Conservation (phyloP, 148 eudicot species). For the Chenopodium formosanum region DNA sequence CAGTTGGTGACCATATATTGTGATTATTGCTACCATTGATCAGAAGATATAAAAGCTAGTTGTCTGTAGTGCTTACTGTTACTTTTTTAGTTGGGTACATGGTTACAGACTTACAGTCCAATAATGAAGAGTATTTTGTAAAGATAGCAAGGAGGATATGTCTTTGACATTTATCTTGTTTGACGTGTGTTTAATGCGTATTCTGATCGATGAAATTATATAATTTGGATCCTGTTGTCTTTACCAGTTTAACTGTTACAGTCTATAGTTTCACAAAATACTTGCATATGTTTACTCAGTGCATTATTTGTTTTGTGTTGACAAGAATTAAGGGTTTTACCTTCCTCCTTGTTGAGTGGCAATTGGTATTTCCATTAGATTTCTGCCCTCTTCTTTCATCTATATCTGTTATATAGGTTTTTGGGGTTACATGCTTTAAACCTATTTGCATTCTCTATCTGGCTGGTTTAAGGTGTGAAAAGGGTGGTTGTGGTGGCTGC, state of each 20-base stretch:
- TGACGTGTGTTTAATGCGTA: background rate
- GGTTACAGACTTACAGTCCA: background rate
- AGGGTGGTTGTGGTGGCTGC: too few species aligned
- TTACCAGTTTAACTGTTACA: background rate
- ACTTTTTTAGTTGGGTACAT: background rate
- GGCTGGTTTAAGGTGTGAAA: too few species aligned
- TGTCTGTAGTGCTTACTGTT: background rate
- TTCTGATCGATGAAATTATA: background rate
- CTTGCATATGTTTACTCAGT: background rate
- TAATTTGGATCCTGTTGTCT: background rate
- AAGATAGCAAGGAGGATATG: slow-evolving; percentile 3
- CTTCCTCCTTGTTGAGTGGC: background rate
- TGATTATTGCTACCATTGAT: slow-evolving; percentile 4
- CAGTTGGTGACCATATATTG: background rate
- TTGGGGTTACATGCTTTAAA: background rate
- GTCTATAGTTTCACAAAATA: background rate
- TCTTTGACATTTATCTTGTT: background rate
- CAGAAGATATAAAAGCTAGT: background rate
- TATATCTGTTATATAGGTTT: background rate
- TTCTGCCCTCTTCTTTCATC: background rate
- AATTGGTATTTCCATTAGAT: background rate
- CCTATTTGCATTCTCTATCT: background rate
- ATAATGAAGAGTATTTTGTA: background rate
- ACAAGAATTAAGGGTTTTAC: background rate
- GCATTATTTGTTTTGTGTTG: background rate